Percentiles rank a stretch among this genome's conserved stretches.
These are phyloP conservation scores for Diversispora epigaea DNA, from an alignment of 192 early-diverging fungal genomes.

Conservation along the genomic window DNA sequence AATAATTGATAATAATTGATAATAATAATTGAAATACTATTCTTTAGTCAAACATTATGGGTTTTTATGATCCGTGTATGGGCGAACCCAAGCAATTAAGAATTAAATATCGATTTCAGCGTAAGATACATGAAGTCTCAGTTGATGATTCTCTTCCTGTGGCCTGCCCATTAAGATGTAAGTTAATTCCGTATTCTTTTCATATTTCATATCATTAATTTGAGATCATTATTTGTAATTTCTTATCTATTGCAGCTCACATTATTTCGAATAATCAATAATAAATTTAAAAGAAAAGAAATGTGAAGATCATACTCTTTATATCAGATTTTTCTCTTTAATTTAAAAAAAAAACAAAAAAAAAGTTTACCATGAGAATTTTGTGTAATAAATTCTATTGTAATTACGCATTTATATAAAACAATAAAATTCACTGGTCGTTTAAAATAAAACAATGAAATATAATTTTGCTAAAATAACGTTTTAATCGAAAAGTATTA, in stretches of 20 bases:
- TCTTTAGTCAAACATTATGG: conserved; percentile 73
- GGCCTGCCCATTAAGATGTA: conserved; percentile 77
- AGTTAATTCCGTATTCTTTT: not conserved
- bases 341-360: no score
- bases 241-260: not conserved
- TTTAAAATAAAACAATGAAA: no score
- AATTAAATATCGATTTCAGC: conserved; percentile 83
- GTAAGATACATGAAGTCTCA: conserved; percentile 74
- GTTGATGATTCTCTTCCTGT: conserved; percentile 78
- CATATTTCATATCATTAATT: not conserved
- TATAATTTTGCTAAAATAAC: no score
- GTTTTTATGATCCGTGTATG: conserved; percentile 95
- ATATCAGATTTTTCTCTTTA: no score
- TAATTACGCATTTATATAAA: no score
- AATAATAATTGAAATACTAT: conserved; percentile 13
- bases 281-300: not conserved
- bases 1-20: not conserved
- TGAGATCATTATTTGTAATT: not conserved
- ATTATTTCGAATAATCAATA: not conserved
- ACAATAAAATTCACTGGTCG: no score
- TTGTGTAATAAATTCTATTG: no score
- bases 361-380: no score
- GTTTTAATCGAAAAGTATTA: no score
- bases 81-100: conserved; percentile 81
- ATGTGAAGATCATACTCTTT: no score